These are phyloP conservation scores for Austroboletus olivaceoglutinosus DNA, from an alignment of 1,284 basidiomycete genomes.

Conservation along the genomic window DNA sequence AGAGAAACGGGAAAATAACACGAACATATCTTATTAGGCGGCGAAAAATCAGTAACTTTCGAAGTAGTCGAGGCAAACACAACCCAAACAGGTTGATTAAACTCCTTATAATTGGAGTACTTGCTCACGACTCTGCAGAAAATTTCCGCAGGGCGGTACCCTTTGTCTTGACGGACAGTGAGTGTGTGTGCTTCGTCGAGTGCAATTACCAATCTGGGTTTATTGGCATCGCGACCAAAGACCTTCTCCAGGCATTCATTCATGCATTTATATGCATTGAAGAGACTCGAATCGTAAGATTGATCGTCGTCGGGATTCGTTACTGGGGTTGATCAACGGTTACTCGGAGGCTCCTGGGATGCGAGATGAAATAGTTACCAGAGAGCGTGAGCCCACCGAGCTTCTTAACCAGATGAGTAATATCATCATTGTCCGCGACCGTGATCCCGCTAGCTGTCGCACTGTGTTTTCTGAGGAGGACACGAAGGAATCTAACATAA, in stretches of 20 bases:
- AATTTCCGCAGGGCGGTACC: constrained; percentile 4
- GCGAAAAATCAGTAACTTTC: constrained; percentile 7
- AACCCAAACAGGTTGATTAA: constrained; percentile 9
- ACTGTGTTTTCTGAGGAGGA: no score
- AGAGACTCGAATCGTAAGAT: not conserved
- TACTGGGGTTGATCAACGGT: no score
- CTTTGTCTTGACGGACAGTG: not conserved
- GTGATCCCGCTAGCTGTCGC: no score
- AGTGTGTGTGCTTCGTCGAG: constrained; percentile 1
- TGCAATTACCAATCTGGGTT: not conserved
- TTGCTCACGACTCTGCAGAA: no score
- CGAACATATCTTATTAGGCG: constrained; percentile 3
- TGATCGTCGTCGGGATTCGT: no score
- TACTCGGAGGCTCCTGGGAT: no score
- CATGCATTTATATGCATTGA: not conserved
- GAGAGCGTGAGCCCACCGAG: no score
- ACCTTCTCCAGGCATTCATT: not conserved
- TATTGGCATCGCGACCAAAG: not conserved
- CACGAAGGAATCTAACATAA: no score
- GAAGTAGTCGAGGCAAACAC: constrained; percentile 15
- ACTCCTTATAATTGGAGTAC: constrained; percentile 1
- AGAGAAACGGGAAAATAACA: not conserved
- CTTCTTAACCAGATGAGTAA: no score
- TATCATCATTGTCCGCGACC: no score
- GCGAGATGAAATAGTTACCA: no score